Evolutionary conservation across 2,329 filamentous ascomycete genomes (phyloP), one percentile per base, ranked within the genome.

Genomic region (Colletotrichum tamarilloi): DNA sequence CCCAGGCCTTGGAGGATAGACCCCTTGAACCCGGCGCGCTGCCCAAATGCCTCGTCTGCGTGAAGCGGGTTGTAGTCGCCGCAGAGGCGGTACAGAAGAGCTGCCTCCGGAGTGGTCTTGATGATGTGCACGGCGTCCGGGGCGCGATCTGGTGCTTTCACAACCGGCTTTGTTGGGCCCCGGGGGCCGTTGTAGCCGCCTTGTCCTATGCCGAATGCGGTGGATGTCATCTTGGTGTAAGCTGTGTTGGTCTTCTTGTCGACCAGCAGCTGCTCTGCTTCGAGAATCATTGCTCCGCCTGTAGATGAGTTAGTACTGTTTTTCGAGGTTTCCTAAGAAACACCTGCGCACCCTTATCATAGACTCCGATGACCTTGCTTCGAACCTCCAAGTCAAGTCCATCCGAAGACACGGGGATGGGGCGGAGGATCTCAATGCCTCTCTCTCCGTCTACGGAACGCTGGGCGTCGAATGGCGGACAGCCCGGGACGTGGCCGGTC

Each of bases 21-120:
- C 1, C 84, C 84, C 49, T 83, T 83, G 75, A 87, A 87, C 16
- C 86, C 86, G 9, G 84, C 83, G 6, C 80, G 79, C 73, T 77
- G 77, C 1, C 84, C 84, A 55, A 84, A 84, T 19, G 78, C 81
- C n/a, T 84, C 83, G 63, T 84, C 83, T 1, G 81, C 85, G 75
- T 86, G 85, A 58, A 86, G 78, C 7, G 86, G 85, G 73, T 87
- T 87, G 76, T 87, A 87, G 72, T 87, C 86, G 0, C 86, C 85
- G 74, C 84, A 86, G 11, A 87, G 77, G 2, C 85, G 78, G 65
- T 87, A 86, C 0, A 87, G 77, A 2, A 86, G 77, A 0, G 83
- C 82, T 5, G 78, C 78, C 75, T 86, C 84, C 1, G 79, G 78
- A 0, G 79, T 83, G 0, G 85, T 86, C 71, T 82, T 76, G 32